phyloP scores from a whole-genome alignment of 2,329 filamentous ascomycete genomes.

The Penicillium concentricum region DNA sequence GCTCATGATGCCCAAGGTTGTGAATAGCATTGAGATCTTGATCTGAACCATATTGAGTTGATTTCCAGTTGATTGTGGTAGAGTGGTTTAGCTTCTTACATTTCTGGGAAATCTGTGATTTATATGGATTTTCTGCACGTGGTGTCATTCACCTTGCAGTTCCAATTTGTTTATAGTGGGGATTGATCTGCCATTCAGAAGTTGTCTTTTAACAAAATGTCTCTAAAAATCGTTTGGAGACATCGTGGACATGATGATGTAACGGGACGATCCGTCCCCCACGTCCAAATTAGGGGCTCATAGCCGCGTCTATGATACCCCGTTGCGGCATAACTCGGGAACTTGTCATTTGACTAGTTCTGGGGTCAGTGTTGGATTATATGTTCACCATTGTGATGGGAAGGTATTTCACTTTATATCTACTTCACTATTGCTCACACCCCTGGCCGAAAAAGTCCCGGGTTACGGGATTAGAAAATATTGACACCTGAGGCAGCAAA shows the following conservation, averaged over 20 bases:
- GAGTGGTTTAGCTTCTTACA: background rate
- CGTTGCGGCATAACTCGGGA: background rate
- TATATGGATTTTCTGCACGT: background rate
- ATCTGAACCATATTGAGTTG: slow-evolving; percentile 1
- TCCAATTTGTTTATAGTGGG: background rate
- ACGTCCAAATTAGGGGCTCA: background rate
- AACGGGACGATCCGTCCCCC: background rate
- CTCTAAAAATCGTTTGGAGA: background rate
- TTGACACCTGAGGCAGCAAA: background rate
- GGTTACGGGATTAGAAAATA: background rate
- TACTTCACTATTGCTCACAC: background rate
- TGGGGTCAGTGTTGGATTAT: background rate
- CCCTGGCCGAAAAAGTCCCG: too few species aligned
- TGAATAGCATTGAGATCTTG: slow-evolving; percentile 5
- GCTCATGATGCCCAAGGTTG: slow-evolving; percentile 11
- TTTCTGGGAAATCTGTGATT: background rate
- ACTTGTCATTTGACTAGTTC: background rate
- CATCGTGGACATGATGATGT: background rate
- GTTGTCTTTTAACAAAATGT: background rate
- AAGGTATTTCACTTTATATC: background rate
- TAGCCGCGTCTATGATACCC: slow-evolving; percentile 5
- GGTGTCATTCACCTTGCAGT: too few species aligned
- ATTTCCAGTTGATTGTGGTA: background rate
- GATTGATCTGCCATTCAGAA: background rate
- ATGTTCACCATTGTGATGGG: background rate